phyloP scores from a whole-genome alignment of 2,329 filamentous ascomycete species.

The Ceratocystiopsis sp. region DNA sequence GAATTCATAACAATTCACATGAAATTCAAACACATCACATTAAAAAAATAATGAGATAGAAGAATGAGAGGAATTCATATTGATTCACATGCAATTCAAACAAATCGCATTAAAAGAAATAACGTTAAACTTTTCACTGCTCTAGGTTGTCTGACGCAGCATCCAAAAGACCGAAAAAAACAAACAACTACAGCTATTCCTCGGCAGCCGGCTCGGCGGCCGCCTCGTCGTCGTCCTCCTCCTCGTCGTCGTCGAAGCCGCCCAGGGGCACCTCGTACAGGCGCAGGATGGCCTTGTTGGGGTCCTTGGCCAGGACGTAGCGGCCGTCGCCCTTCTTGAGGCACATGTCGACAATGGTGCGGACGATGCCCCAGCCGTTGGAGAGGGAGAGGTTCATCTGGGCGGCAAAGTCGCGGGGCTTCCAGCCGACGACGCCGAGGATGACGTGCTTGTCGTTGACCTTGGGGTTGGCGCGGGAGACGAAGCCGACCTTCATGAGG shows the following conservation, averaged over 20 bases:
- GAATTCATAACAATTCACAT: too few species aligned
- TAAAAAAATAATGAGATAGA: too few species aligned
- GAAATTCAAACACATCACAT: too few species aligned
- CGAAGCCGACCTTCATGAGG: constrained; percentile 96
- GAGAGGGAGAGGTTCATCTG: constrained; percentile 97
- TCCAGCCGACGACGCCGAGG: constrained; percentile 91
- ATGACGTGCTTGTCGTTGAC: constrained; percentile 87
- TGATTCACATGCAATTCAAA: too few species aligned
- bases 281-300: constrained; percentile 89
- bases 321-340: constrained; percentile 63
- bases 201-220: constrained; percentile 17
- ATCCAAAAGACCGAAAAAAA: too few species aligned
- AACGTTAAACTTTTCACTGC: too few species aligned
- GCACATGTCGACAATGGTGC: constrained; percentile 93
- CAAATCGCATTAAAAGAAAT: too few species aligned
- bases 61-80: too few species aligned
- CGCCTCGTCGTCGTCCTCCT: constrained; percentile 41
- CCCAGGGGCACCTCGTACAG: constrained; percentile 78
- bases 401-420: constrained; percentile 86
- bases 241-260: constrained; percentile 81
- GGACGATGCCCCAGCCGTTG: constrained; percentile 98
- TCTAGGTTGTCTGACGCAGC: too few species aligned
- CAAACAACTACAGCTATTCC: too few species aligned
- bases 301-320: constrained; percentile 74
- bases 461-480: constrained; percentile 86